Evolutionary conservation across 1,139 yeast species (phyloP).

Genomic region (Kurtzmaniella quercitrusa): DNA sequence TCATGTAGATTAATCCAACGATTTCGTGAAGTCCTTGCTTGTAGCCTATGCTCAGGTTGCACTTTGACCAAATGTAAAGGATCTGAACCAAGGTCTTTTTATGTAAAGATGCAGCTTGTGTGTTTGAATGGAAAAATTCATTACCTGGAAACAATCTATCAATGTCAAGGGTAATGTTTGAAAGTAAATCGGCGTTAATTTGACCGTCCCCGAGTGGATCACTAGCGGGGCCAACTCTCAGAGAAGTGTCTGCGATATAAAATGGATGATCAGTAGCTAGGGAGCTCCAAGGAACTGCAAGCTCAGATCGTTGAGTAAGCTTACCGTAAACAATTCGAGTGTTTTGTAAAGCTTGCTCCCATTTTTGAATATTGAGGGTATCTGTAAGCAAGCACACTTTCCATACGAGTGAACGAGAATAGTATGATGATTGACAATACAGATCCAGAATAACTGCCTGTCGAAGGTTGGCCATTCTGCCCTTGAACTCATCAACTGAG

Average conservation of each 20-base stretch:
- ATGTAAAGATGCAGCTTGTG: conserved; percentile 16
- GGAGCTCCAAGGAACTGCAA: conserved; percentile 39
- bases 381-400: conserved; percentile 37
- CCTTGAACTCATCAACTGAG: conserved; percentile 37
- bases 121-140: conserved; percentile 35
- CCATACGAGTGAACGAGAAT: conserved; percentile 37
- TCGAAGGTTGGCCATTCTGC: conserved; percentile 25
- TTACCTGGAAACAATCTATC: conserved; percentile 63
- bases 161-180: conserved; percentile 59
- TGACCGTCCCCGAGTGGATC: conserved; percentile 3
- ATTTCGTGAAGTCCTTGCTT: conserved; percentile 73
- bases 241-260: conserved; percentile 10
- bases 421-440: conserved; percentile 24
- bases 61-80: conserved; percentile 51
- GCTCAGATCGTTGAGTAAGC: conserved; percentile 26
- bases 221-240: neutral
- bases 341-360: conserved; percentile 29
- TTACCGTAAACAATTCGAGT: conserved; percentile 38
- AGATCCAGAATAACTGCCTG: conserved; percentile 32
- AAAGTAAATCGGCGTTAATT: conserved; percentile 19
- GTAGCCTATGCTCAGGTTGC: conserved; percentile 51
- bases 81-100: conserved; percentile 48
- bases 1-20: conserved; percentile 54
- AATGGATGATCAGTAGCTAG: conserved; percentile 29
- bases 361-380: conserved; percentile 31